Base-by-base conservation (phyloP, 2,329 filamentous ascomycete species). In the Stagonosporopsis cucurbitacearum region DNA sequence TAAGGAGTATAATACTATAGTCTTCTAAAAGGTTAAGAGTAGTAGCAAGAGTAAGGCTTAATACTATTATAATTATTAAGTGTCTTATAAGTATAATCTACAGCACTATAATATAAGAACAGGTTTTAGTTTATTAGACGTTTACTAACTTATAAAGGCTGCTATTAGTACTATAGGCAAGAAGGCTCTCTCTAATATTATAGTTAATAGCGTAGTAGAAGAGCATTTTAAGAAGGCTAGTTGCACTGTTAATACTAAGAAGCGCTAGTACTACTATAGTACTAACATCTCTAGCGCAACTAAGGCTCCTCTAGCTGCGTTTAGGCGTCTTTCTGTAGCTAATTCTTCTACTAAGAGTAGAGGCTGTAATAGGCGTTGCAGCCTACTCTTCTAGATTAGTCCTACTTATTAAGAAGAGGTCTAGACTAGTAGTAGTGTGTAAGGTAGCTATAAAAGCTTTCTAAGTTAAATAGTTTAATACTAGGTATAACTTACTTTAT, bases 211-310 rank as follows among this genome's bases (percentile, higher is more conserved):
- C 26, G 19, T 32, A 12, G 41, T 32, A 32, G 30, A 44, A 26
- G n/a, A 32, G 26, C 19, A 44, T 9, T 44, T 44, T 30, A 44
- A 44, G 41, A 44, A 44, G 41, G 26, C 25, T 32, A 20, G 41
- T 44, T 13, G 19, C n/a, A n/a, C 41, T 44, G n/a, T 26, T 44
- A 44, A 44, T 44, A 19, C 41, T 44, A 20, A 44, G 41, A 44
- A 44, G 41, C n/a, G 41, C 15, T 44, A 20, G 41, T 44, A 44
- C 41, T 44, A 44, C 41, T 44, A 44, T 44, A 44, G 41, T 44
- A 44, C 41, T 20, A 20, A 44, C n/a, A 42, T 42, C 39, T 15
- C 39, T 28, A 42, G 39, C 23, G 15, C 23, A 2, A 28, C 39
- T 42, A 42, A 42, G 22, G 23, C 39, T 41, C 37, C 37, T 41